phyloP scores from a whole-genome alignment of 2,329 filamentous ascomycete genomes.

The Pseudocercospora musae region DNA sequence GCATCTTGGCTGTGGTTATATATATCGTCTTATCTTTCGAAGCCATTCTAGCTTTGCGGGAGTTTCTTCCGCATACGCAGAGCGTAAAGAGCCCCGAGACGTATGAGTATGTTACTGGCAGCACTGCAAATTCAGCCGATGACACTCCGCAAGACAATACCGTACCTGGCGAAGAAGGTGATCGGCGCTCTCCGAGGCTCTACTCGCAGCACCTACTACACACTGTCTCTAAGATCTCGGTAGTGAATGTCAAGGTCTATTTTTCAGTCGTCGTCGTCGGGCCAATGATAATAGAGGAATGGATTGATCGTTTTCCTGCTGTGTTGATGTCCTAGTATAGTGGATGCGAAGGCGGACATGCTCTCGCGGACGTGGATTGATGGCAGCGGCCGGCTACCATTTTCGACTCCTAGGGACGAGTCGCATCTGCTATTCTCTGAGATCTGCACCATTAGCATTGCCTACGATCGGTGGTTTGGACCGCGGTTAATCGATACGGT shows the following conservation, averaged over 20 bases:
- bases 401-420: slow-evolving; percentile 23
- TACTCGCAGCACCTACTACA: slow-evolving; percentile 6
- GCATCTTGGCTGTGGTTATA: slow-evolving; percentile 11
- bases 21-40: slow-evolving; percentile 16
- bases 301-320: slow-evolving; percentile 11
- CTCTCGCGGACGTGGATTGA: slow-evolving; percentile 18
- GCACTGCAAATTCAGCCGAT: background rate
- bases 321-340: slow-evolving; percentile 17
- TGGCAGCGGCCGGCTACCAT: slow-evolving; percentile 17
- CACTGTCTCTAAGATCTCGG: slow-evolving; percentile 9
- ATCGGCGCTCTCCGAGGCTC: slow-evolving; percentile 14
- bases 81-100: slow-evolving; percentile 1
- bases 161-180: slow-evolving; percentile 11
- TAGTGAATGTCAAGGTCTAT: slow-evolving; percentile 3
- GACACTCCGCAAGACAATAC: background rate
- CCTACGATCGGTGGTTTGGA: slow-evolving; percentile 29
- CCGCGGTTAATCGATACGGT: slow-evolving; percentile 28
- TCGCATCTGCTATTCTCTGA: slow-evolving; percentile 26
- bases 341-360: slow-evolving; percentile 20
- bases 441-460: slow-evolving; percentile 20
- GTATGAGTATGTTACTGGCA: background rate
- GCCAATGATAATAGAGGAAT: slow-evolving; percentile 17
- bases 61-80: slow-evolving; percentile 9
- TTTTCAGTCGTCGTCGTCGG: slow-evolving; percentile 12
- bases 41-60: slow-evolving; percentile 4